Percentiles rank a stretch among this genome's conserved stretches.
Conservation (phyloP, 2,329 filamentous ascomycete species). For the Ustulina deusta region DNA sequence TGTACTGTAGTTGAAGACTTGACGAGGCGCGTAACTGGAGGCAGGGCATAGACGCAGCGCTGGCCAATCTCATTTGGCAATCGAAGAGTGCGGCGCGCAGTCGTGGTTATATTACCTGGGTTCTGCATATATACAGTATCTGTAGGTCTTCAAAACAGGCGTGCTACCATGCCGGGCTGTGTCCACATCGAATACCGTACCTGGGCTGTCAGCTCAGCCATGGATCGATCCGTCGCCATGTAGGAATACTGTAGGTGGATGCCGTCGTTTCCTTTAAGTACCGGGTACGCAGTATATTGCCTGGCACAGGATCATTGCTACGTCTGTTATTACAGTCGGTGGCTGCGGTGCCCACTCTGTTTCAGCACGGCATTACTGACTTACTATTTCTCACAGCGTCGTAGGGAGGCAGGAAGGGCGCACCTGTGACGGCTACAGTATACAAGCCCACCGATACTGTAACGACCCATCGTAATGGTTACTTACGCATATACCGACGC, state of each 20-base stretch:
- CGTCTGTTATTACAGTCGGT: too few relatives aligned
- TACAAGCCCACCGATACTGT: neutral
- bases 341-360: too few relatives aligned
- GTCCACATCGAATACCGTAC: constrained; percentile 16
- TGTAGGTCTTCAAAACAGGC: too few relatives aligned
- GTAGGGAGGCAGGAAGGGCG: neutral
- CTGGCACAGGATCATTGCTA: too few relatives aligned
- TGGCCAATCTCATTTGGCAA: neutral
- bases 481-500: neutral
- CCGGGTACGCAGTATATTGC: too few relatives aligned
- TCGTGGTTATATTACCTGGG: constrained; percentile 5
- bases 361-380: too few relatives aligned
- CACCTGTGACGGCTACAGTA: neutral
- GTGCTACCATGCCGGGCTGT: neutral
- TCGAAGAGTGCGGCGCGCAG: neutral
- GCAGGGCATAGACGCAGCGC: constrained; percentile 12
- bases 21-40: constrained; percentile 15
- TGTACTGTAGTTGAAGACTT: neutral
- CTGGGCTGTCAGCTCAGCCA: neutral
- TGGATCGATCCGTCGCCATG: neutral
- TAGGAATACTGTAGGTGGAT: neutral
- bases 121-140: neutral
- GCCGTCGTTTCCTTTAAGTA: neutral
- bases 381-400: too few relatives aligned
- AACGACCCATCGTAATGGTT: constrained; percentile 13